phyloP scores from a whole-genome alignment of 257 asterid genomes.

The Primulina huaijiensis region DNA sequence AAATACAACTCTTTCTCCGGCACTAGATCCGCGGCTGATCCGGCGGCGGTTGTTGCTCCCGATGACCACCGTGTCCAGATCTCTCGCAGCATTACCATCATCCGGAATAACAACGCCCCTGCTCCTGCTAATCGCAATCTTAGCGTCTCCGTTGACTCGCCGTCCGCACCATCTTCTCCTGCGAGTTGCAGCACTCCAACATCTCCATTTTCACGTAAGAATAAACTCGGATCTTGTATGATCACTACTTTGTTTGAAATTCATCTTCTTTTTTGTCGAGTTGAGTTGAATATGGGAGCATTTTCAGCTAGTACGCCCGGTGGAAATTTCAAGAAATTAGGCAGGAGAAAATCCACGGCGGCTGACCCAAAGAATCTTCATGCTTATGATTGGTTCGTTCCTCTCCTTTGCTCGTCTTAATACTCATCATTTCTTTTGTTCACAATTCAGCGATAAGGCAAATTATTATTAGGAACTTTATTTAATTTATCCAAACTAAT shows the following conservation, averaged over 20 bases:
- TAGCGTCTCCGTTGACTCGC: conserved; percentile 38
- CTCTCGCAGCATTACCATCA: conserved; percentile 57
- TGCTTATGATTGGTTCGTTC: conserved; percentile 57
- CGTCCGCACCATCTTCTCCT: conserved; percentile 58
- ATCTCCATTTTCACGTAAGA: conserved; percentile 68
- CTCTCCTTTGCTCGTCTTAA: background rate
- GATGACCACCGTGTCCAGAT: conserved; percentile 35
- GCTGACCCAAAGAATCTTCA: conserved; percentile 44
- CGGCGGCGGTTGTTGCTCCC: conserved; percentile 2
- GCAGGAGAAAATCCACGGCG: conserved; percentile 38
- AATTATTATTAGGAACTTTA: too few relatives aligned
- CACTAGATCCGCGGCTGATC: conserved; percentile 20
- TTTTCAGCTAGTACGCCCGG: conserved; percentile 48
- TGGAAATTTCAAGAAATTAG: conserved; percentile 54
- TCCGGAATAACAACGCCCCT: conserved; percentile 30
- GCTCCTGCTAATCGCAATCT: conserved; percentile 20
- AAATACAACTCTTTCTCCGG: conserved; percentile 58
- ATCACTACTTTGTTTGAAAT: background rate
- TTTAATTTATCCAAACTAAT: too few relatives aligned
- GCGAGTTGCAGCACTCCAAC: conserved; percentile 43
- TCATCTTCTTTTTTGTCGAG: background rate
- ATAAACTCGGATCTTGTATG: background rate
- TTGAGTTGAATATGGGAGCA: background rate
- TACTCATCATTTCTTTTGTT: too few relatives aligned
- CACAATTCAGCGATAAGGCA: too few relatives aligned